Conservation (phyloP, 176 grass and related monocot species). For the Tillandsia leiboldiana region DNA sequence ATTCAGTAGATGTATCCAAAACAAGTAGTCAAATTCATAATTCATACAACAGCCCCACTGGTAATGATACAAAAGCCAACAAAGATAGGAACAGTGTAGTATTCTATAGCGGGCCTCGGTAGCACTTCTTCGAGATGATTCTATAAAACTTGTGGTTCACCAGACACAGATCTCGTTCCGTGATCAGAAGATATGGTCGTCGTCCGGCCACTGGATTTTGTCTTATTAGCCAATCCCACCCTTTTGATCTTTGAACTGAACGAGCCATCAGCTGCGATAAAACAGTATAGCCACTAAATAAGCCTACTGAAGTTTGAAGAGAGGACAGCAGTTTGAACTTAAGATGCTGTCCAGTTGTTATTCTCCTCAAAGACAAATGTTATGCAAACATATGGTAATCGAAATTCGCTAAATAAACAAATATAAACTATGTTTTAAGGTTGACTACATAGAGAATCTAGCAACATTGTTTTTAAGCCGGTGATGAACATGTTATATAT, state of each 20-base stretch:
- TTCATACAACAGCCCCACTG: neutral
- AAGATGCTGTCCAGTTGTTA: neutral
- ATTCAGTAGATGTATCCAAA: too few relatives aligned
- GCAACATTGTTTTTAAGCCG: neutral
- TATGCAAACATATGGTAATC: neutral
- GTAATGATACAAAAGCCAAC: slow-evolving; percentile 1
- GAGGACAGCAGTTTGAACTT: neutral
- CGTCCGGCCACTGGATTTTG: neutral
- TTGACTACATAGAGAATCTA: neutral
- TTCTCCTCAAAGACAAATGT: neutral
- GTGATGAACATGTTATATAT: neutral
- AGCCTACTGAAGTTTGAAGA: neutral
- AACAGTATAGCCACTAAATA: neutral
- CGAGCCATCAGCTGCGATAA: slow-evolving; percentile 40
- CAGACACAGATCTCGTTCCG: slow-evolving; percentile 9
- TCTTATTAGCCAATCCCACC: slow-evolving; percentile 24
- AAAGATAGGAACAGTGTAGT: slow-evolving; percentile 1
- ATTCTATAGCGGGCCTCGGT: neutral
- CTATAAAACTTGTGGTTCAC: neutral
- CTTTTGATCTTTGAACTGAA: slow-evolving; percentile 52
- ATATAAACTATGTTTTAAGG: neutral
- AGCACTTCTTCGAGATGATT: slow-evolving; percentile 2
- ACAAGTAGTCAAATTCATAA: neutral
- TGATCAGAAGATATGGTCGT: slow-evolving; percentile 9
- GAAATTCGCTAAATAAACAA: neutral